Evolutionary conservation across 495 filamentous ascomycete genomes (phyloP).

Genomic region (Podospora tetraspora): DNA sequence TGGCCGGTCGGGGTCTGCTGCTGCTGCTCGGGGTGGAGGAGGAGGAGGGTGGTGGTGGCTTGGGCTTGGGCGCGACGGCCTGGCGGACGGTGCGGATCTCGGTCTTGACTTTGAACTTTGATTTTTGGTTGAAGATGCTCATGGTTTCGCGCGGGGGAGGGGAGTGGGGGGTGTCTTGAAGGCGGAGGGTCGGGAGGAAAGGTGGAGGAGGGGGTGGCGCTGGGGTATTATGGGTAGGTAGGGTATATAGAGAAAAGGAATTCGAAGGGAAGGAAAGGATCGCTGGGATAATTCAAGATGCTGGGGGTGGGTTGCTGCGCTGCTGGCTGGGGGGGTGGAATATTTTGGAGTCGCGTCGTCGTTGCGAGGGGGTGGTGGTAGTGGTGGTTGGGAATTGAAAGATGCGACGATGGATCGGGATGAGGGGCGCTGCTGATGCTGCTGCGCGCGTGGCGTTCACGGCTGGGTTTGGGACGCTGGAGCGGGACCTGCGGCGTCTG

Average conservation of each 20-base stretch:
- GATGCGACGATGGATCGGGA: not conserved
- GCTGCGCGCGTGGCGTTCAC: too few species aligned
- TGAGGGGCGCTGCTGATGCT: not conserved
- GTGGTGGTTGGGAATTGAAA: not conserved
- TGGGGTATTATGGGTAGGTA: not conserved
- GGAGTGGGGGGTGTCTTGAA: too few species aligned
- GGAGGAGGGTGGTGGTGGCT: slow-evolving; percentile 4
- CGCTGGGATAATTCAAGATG: not conserved
- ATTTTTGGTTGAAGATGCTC: slow-evolving; percentile 37
- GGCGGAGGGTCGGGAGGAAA: not conserved
- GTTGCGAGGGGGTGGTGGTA: not conserved
- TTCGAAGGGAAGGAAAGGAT: not conserved
- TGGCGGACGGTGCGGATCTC: slow-evolving; percentile 28
- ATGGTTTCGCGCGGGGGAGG: slow-evolving; percentile 12
- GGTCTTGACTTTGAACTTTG: slow-evolving; percentile 33
- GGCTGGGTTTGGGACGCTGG: too few species aligned
- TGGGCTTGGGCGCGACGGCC: slow-evolving; percentile 22
- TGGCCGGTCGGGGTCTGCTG: slow-evolving; percentile 10
- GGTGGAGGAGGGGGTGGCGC: not conserved
- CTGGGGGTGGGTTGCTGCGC: not conserved
- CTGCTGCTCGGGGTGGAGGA: slow-evolving; percentile 2
- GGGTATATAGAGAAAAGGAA: not conserved
- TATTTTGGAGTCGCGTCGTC: not conserved
- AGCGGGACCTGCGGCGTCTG: too few species aligned
- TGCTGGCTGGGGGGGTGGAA: not conserved